A percentile compares a stretch with the other conserved stretches of the same genome.
Conservation (phyloP, 2,329 filamentous ascomycete species). For the Scytalidium lignicola region DNA sequence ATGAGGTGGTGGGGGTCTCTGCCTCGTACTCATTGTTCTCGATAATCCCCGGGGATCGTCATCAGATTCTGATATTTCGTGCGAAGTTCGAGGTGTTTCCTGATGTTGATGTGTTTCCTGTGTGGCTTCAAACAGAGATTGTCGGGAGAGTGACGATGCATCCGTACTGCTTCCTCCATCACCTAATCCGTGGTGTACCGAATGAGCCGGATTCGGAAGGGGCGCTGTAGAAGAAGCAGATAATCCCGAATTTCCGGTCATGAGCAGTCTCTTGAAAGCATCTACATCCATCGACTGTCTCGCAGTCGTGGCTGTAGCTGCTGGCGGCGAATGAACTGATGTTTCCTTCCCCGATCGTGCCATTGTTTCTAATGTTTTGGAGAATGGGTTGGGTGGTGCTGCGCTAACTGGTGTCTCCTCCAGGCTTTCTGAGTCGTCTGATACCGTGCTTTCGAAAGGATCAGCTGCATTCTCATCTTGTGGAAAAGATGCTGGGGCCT, state of each 20-base stretch:
- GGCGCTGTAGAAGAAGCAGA: slow-evolving; percentile 23
- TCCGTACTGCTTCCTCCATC: slow-evolving; percentile 51
- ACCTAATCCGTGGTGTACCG: slow-evolving; percentile 21
- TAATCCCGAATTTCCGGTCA: slow-evolving; percentile 61
- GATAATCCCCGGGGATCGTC: slow-evolving; percentile 36
- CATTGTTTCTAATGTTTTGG: slow-evolving; percentile 48
- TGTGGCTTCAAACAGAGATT: slow-evolving; percentile 51
- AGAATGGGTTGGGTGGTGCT: slow-evolving; percentile 49
- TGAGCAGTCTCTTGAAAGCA: slow-evolving; percentile 68
- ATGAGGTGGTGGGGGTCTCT: slow-evolving; percentile 67
- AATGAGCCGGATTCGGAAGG: slow-evolving; percentile 21
- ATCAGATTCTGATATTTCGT: slow-evolving; percentile 53
- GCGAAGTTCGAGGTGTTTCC: slow-evolving; percentile 52
- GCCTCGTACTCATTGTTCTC: slow-evolving; percentile 43
- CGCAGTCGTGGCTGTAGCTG: slow-evolving; percentile 24
- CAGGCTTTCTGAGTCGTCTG: slow-evolving; percentile 23
- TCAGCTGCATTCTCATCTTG: slow-evolving; percentile 13
- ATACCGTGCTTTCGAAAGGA: slow-evolving; percentile 27
- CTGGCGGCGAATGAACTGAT: slow-evolving; percentile 6
- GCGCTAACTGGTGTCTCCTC: slow-evolving; percentile 18
- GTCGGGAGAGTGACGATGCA: slow-evolving; percentile 52
- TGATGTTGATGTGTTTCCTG: slow-evolving; percentile 32
- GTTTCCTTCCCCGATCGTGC: slow-evolving; percentile 31
- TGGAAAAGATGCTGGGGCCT: background rate
- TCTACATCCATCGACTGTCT: slow-evolving; percentile 63